Conservation (phyloP, 805 yeast genomes). For the Suhomyces emberorum region DNA sequence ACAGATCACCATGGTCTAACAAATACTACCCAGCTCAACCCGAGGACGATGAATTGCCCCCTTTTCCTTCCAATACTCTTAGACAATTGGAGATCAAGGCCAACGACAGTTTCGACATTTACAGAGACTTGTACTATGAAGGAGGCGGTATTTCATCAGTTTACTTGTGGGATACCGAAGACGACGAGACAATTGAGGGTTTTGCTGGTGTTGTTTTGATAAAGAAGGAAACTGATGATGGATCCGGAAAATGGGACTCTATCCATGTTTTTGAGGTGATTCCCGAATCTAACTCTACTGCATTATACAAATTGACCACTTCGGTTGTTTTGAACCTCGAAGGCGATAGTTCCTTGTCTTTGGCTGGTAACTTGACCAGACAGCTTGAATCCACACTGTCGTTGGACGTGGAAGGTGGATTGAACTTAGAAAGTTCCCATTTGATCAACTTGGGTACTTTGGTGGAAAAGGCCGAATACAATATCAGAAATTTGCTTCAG, state of each 20-base stretch:
- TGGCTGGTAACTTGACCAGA: conserved; percentile 84
- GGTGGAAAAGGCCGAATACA: conserved; percentile 85
- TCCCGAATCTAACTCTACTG: conserved; percentile 35
- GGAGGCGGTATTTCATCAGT: conserved; percentile 84
- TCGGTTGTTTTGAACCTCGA: conserved; percentile 64
- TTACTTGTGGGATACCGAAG: conserved; percentile 86
- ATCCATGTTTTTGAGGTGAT: conserved; percentile 85
- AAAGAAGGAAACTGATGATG: conserved; percentile 60
- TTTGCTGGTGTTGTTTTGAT: conserved; percentile 91
- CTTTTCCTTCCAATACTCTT: conserved; percentile 63
- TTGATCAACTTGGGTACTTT: conserved; percentile 80
- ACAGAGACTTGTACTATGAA: conserved; percentile 91
- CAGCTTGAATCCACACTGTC: conserved; percentile 62
- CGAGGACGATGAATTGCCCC: conserved; percentile 51
- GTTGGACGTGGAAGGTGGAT: conserved; percentile 29
- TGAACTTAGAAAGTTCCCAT: conserved; percentile 58
- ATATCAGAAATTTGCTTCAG: conserved; percentile 80
- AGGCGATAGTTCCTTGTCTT: conserved; percentile 29
- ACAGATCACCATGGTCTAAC: conserved; percentile 88
- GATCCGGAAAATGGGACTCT: conserved; percentile 78
- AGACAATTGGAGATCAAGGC: conserved; percentile 76
- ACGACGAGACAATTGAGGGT: conserved; percentile 43
- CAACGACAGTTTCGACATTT: conserved; percentile 87
- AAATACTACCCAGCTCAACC: conserved; percentile 51
- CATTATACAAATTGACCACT: conserved; percentile 71